A percentile compares a stretch with the other conserved stretches of the same genome.
These are phyloP conservation scores for Hanseniaspora nectarophila DNA, from an alignment of 805 yeast genomes.

Conservation along the genomic window DNA sequence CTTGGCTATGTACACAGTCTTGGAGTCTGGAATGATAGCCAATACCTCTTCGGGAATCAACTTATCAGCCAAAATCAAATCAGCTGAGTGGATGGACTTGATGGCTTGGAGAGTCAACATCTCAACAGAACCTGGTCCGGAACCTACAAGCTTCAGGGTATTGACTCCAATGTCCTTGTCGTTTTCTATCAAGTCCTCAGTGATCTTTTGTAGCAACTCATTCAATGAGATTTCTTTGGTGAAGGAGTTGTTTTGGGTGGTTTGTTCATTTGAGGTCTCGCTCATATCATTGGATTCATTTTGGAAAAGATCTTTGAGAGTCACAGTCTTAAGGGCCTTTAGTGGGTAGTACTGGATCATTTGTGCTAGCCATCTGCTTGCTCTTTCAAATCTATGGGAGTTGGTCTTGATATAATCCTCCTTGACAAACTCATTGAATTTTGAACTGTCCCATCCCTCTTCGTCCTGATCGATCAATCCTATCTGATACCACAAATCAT, in stretches of 20 bases:
- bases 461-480: conserved; percentile 43
- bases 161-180: conserved; percentile 4
- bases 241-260: not conserved
- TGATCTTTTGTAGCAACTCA: not conserved
- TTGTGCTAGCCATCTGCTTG: conserved; percentile 73
- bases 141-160: conserved; percentile 72
- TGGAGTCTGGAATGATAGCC: conserved; percentile 63
- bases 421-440: conserved; percentile 49
- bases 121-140: conserved; percentile 86
- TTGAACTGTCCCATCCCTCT: conserved; percentile 50
- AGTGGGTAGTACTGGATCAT: conserved; percentile 85
- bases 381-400: conserved; percentile 43
- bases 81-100: conserved; percentile 69
- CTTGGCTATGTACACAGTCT: conserved; percentile 72
- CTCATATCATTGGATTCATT: conserved; percentile 15
- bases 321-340: conserved; percentile 44
- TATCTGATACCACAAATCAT: conserved; percentile 15
- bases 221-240: conserved; percentile 1
- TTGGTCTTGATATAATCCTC: conserved; percentile 37
- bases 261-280: conserved; percentile 8
- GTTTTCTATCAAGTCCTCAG: not conserved
- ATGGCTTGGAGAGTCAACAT: conserved; percentile 77
- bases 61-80: conserved; percentile 77
- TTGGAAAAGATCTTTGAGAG: conserved; percentile 32
- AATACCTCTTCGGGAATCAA: conserved; percentile 81